Evolutionary conservation across 2,329 filamentous ascomycete species (phyloP).

Genomic region (Trichoderma simmonsii): DNA sequence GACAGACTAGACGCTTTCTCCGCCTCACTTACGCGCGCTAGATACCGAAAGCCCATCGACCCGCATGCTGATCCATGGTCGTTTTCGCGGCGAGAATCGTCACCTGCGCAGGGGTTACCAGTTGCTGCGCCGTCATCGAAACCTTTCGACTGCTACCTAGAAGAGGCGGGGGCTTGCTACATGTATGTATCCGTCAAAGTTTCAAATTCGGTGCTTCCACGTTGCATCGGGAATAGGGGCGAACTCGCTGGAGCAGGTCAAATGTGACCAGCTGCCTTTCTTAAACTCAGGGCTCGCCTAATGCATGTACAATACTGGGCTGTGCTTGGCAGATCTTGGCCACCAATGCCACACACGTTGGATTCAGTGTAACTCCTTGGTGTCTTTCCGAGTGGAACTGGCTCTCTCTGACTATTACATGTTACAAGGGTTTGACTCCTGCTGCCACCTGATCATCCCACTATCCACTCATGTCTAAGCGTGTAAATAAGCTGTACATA

Average conservation of each 20-base stretch:
- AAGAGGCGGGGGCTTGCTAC: neutral
- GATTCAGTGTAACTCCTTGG: neutral
- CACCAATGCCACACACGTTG: neutral
- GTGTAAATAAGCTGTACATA: neutral
- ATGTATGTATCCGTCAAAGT: neutral
- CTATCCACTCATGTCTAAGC: neutral
- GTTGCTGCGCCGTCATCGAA: neutral
- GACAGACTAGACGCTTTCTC: conserved; percentile 1
- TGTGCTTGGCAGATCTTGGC: neutral
- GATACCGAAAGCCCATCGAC: neutral
- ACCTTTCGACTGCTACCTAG: neutral
- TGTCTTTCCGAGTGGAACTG: neutral
- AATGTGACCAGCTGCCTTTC: neutral
- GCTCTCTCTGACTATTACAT: neutral
- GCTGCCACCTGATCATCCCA: neutral
- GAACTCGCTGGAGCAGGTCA: no score
- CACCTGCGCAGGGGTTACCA: neutral
- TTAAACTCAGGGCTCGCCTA: neutral
- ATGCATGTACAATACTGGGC: neutral
- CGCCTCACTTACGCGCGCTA: conserved; percentile 6
- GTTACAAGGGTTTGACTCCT: neutral
- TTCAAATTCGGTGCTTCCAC: neutral
- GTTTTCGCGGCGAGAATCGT: neutral
- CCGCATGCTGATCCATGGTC: conserved; percentile 2
- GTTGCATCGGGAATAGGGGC: neutral